phyloP scores from a whole-genome alignment of 371 early-diverging fungal genomes.

The Mucor indicus region DNA sequence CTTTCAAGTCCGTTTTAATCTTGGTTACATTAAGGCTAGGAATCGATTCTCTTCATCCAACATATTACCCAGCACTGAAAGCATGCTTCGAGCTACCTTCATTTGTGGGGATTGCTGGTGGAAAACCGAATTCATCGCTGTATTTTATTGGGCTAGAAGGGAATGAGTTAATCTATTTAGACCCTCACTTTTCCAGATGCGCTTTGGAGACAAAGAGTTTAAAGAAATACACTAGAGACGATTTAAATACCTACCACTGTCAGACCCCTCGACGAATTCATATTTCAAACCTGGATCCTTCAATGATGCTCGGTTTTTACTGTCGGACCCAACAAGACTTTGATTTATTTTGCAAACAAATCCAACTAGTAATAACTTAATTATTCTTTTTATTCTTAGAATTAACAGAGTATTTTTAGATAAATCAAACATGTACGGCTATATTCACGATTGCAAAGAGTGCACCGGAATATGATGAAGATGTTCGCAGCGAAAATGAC shows the following conservation, averaged over 20 bases:
- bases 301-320: slow-evolving; percentile 91
- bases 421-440: slow-evolving; percentile 47
- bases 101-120: slow-evolving; percentile 91
- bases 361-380: slow-evolving; percentile 35
- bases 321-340: slow-evolving; percentile 65
- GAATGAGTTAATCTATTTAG: slow-evolving; percentile 84
- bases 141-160: slow-evolving; percentile 90
- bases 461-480: slow-evolving; percentile 67
- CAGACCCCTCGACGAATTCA: slow-evolving; percentile 67
- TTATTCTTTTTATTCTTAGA: not conserved
- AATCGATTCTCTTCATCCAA: slow-evolving; percentile 79
- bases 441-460: slow-evolving; percentile 64
- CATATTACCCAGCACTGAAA: slow-evolving; percentile 77
- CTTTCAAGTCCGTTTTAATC: slow-evolving; percentile 70
- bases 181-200: slow-evolving; percentile 88
- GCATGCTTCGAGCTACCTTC: slow-evolving; percentile 74
- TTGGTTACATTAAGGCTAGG: slow-evolving; percentile 89
- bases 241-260: slow-evolving; percentile 83
- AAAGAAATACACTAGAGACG: slow-evolving; percentile 54
- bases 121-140: slow-evolving; percentile 89
- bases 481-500: slow-evolving; percentile 52
- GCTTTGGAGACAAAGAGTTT: slow-evolving; percentile 57
- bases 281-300: slow-evolving; percentile 83
- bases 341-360: slow-evolving; percentile 57
- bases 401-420: too few species aligned